These are phyloP conservation scores for Lactifluus pinguis DNA, from an alignment of 768 basidiomycete genomes.

Conservation along the genomic window DNA sequence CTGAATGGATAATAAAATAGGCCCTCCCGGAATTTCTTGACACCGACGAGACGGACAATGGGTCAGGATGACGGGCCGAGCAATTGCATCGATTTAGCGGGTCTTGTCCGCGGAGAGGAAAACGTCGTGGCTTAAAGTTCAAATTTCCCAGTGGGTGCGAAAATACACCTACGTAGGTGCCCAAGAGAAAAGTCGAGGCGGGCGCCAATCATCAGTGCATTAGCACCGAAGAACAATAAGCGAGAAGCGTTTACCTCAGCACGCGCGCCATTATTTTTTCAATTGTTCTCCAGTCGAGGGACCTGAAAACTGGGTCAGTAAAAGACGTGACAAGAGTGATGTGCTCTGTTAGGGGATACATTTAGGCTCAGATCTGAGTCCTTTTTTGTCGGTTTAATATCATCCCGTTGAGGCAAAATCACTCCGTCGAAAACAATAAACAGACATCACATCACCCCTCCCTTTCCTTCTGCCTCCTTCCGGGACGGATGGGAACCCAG, in stretches of 20 bases:
- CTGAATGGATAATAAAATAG: neutral
- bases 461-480: neutral
- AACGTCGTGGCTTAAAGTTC: neutral
- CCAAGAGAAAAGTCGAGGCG: neutral
- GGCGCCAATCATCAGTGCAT: neutral
- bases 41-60: neutral
- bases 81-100: neutral
- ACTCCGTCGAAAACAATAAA: slow-evolving; percentile 14
- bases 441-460: slow-evolving; percentile 6
- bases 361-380: neutral
- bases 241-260: slow-evolving; percentile 15
- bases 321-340: slow-evolving; percentile 8
- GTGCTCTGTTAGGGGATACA: neutral
- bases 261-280: neutral
- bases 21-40: neutral
- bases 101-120: neutral
- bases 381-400: neutral
- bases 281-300: slow-evolving; percentile 15
- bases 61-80: neutral
- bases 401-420: slow-evolving; percentile 11
- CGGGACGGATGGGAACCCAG: neutral
- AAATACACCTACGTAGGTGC: neutral
- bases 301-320: slow-evolving; percentile 7
- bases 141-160: neutral
- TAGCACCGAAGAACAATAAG: slow-evolving; percentile 17